Base-by-base conservation (phyloP, 1,284 basidiomycete species). In the Cryptococcus sp. region DNA sequence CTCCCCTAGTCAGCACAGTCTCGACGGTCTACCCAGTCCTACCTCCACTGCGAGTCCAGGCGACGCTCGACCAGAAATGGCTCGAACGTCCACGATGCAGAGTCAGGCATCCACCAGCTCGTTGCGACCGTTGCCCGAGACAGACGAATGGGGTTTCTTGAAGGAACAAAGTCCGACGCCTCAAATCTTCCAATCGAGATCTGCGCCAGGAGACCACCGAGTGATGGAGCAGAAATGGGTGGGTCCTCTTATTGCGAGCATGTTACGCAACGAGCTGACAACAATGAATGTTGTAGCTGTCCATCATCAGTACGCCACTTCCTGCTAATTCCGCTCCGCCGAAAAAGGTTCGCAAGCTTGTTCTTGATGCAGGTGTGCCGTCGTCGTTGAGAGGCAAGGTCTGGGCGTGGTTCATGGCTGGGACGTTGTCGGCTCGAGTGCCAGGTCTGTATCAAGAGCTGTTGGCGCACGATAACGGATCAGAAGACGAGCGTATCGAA, bases 301-400 rank as follows among this genome's bases (percentile, higher is more conserved):
- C 83, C 0, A 76, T 88, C 35, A 84, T 94, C 70, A 79, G 84
- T 0, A 79, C 85, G 0, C 83, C 86, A 1, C 81, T 88, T 1
- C 80, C 89, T 0, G 75, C 85, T 2, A 85, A 87, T 59, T 83
- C 88, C 4, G 82, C 85, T 46, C 91, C 90, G 81, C 89, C 82
- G 73, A 92, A 92, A 78, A 95, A 94, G 75, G 84, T 93, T 16
- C 84, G 86, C 63, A 90, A 89, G 70, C 78, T 96, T 31, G 77
- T 94, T 16, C 78, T 87, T 47, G 91, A 93, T 40, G 86, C 68
- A 6, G 81, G 88, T 20, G 88, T 97, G 0, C 93, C 94, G 0
- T 85, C 88, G 1, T 89, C 87, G 7, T 87, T 95, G 17, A 82
- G 92, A 22, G 93, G 91, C 58, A 84, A 87, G 39, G 89, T 93